Conservation (phyloP, 768 basidiomycete species). For the Podaxis pistillaris region DNA sequence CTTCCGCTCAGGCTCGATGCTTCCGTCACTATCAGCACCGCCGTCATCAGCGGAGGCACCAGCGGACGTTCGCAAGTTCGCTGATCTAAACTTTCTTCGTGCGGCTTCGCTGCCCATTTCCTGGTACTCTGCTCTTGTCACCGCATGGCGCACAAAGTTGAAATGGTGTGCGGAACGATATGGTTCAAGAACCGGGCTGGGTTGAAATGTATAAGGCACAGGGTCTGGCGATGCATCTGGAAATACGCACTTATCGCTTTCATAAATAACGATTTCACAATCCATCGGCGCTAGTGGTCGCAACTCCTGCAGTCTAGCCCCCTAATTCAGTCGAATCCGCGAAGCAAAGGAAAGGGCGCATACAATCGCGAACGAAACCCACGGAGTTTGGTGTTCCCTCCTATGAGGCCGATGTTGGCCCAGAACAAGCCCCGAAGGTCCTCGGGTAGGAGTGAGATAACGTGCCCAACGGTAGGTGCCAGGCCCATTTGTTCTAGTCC, state of each 20-base stretch:
- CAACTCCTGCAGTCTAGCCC: constrained; percentile 66
- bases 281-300: constrained; percentile 80
- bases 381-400: constrained; percentile 75
- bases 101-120: constrained; percentile 79
- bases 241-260: constrained; percentile 66
- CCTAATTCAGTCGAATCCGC: constrained; percentile 7
- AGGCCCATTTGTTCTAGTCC: constrained; percentile 84
- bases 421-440: constrained; percentile 94
- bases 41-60: constrained; percentile 4
- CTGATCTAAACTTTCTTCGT: constrained; percentile 60
- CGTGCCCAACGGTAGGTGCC: constrained; percentile 68
- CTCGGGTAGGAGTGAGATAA: constrained; percentile 72
- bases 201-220: not conserved
- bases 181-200: constrained; percentile 9
- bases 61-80: not conserved
- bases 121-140: constrained; percentile 81
- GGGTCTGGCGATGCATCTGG: not conserved
- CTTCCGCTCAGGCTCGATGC: constrained; percentile 1
- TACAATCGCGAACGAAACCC: constrained; percentile 79
- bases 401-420: constrained; percentile 89
- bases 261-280: constrained; percentile 70
- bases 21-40: not conserved
- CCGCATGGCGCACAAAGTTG: constrained; percentile 48
- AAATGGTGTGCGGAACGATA: constrained; percentile 38
- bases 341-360: constrained; percentile 26